Evolutionary conservation across 148 eudicot genomes (phyloP), one percentile per base, ranked within the genome.

Genomic region (Oxyria digyna): DNA sequence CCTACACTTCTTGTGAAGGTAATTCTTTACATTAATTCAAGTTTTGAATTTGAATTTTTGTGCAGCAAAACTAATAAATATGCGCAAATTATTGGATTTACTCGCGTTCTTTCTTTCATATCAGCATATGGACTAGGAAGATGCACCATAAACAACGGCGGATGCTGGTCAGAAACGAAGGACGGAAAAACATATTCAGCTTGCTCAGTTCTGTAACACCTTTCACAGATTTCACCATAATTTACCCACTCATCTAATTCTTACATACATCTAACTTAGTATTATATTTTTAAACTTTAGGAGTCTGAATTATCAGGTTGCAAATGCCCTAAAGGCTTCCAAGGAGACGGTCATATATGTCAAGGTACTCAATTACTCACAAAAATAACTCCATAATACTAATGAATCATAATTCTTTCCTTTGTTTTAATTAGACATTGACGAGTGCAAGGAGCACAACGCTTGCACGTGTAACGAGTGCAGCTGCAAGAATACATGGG

Each of bases 71-170:
- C 0, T 41, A 41, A 41, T 1, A 9, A 41, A 41, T 41, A 41
- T 41, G 10, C 6, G 23, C 18, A 46, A 5, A 18, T 17, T 46
- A 7, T 18, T 46, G 52, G 15, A 17, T 4, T 46, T 46, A 18
- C 21, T 17, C 18, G 1, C 17, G 6, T 20, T 50, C 8, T 0
- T 5, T 26, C 57, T 17, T 37, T 41, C 57, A 23, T 37, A n/a
- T 75, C 92, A 94, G 97, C 87, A 63, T 68, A 81, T 59, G 98
- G 98, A 79, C 85, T 89, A 5, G 97, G 92, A 77, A 86, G 97
- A 63, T 94, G 98, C 69, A 21, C 76, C 1, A 46, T 90, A 33
- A 78, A 90, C 80, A 72, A 81, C 73, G 98, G 98, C 40, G 96
- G 87, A 37, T 94, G 98, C 79, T 94, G 98, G 98, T 78, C 89